Base-by-base conservation (phyloP, 306 rosid species). In the Cicer pinnatifidum region DNA sequence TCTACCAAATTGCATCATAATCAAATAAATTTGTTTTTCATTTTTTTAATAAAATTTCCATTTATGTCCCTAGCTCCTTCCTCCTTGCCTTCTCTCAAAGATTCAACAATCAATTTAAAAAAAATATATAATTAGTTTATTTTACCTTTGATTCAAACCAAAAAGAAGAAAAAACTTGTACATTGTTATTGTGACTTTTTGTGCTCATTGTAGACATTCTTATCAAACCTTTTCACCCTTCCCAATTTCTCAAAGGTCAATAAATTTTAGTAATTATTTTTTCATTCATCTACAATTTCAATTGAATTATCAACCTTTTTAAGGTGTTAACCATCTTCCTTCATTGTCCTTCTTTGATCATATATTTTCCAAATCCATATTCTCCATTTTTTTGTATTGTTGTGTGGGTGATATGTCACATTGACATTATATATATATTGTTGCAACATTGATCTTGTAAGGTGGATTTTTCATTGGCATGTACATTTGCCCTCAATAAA, bases 1-100 rank as follows among this genome's bases (percentile, higher is more conserved):
- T 70, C 12, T 80, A 8, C 80, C 78, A 76, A 75, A 71, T 71
- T 79, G 75, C 9, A 17, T 50, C 13, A 43, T 75, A n/a, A 50
- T 61, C 71, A 80, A 68, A 62, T 53, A 15, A 15, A 71, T 58
- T 41, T 53, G 39, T 5, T 37, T 63, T 64, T 28, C 1, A 2
- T 61, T 35, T 44, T 84, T 76, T 37, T 9, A 16, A 35, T 16
- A 11, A 23, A 4, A 66, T 71, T 80, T 69, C 82, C 85, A 3
- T 54, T 73, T 8, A 16, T 68, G 87, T 73, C 82, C 87, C 43
- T 28, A 3, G 35, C 35, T 35, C 76, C 47, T 62, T 59, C 37
- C 11, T 75, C 28, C 52, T 59, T 71, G 37, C 9, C 78, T 79
- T 51, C 46, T 61, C 10, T 70, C 41, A 57, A 79, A 51, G 58